phyloP scores from a whole-genome alignment of 2,329 filamentous ascomycete genomes.

The Trichophyton benhamiae region DNA sequence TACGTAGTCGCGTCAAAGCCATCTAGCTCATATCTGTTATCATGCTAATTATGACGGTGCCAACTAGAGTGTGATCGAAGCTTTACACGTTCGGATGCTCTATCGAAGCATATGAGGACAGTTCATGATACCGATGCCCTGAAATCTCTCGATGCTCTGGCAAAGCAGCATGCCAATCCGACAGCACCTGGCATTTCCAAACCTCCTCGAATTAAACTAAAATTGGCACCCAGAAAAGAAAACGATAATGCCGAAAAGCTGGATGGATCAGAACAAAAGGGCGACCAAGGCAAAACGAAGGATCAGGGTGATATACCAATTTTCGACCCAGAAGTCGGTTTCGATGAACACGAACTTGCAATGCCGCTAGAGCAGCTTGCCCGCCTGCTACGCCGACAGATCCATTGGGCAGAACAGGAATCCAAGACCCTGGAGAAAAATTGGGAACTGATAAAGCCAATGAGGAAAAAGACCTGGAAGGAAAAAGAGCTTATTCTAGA shows the following conservation, averaged over 20 bases:
- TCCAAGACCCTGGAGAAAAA: slow-evolving; percentile 27
- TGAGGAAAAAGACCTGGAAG: slow-evolving; percentile 29
- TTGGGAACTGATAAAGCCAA: slow-evolving; percentile 27
- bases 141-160: slow-evolving; percentile 47
- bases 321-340: slow-evolving; percentile 29
- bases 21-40: not conserved
- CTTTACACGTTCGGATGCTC: slow-evolving; percentile 87
- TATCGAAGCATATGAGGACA: slow-evolving; percentile 97
- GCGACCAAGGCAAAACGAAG: slow-evolving; percentile 21
- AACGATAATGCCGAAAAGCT: slow-evolving; percentile 16
- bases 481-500: slow-evolving; percentile 35
- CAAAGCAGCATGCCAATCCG: slow-evolving; percentile 27
- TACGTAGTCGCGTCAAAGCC: slow-evolving; percentile 29
- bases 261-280: slow-evolving; percentile 19
- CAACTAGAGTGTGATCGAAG: slow-evolving; percentile 81
- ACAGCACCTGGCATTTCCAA: slow-evolving; percentile 21
- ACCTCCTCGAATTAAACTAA: slow-evolving; percentile 32
- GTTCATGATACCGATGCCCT: slow-evolving; percentile 94
- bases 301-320: slow-evolving; percentile 26
- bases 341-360: slow-evolving; percentile 33
- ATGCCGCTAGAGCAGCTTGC: slow-evolving; percentile 34
- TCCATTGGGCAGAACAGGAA: slow-evolving; percentile 38
- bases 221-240: slow-evolving; percentile 27
- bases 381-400: slow-evolving; percentile 35
- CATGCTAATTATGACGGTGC: not conserved